Conservation (phyloP, 106 monocot species). For the Dioscorea zingiberensis region DNA sequence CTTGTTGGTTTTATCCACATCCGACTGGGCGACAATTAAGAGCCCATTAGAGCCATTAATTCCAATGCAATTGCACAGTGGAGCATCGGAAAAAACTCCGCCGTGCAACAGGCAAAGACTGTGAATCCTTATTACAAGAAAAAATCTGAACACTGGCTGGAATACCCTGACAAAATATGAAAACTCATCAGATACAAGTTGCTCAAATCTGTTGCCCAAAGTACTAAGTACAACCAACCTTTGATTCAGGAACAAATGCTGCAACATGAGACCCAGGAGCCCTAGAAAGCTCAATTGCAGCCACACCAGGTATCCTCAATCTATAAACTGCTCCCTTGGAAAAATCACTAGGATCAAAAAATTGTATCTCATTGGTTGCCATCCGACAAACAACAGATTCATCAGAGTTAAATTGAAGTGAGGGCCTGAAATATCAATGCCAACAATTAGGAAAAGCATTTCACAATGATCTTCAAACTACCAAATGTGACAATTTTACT, state of each 20-base stretch:
- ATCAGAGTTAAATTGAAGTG: slow-evolving; percentile 62
- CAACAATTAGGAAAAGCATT: too few relatives aligned
- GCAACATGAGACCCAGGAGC: slow-evolving; percentile 70
- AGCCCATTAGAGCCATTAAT: slow-evolving; percentile 62
- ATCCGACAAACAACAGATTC: slow-evolving; percentile 82
- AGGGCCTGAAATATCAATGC: too few relatives aligned
- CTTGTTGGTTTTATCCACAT: slow-evolving; percentile 94
- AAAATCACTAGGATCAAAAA: slow-evolving; percentile 75
- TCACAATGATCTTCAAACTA: too few relatives aligned
- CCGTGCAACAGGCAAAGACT: slow-evolving; percentile 60
- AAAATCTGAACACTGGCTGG: too few relatives aligned
- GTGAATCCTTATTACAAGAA: slow-evolving; percentile 64
- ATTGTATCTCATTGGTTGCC: slow-evolving; percentile 86
- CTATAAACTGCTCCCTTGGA: slow-evolving; percentile 55
- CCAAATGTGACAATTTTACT: too few relatives aligned
- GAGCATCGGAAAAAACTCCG: slow-evolving; percentile 93
- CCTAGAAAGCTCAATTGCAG: slow-evolving; percentile 67
- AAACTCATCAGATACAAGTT: too few relatives aligned
- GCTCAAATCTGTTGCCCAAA: too few relatives aligned
- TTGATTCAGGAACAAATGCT: slow-evolving; percentile 84
- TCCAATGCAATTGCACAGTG: slow-evolving; percentile 78
- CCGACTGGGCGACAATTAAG: slow-evolving; percentile 69
- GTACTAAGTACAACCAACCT: slow-evolving; percentile 42
- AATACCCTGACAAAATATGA: too few relatives aligned
- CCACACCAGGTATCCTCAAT: slow-evolving; percentile 67